Conservation (phyloP, 2,329 filamentous ascomycete genomes). For the Sporothrix protearum region DNA sequence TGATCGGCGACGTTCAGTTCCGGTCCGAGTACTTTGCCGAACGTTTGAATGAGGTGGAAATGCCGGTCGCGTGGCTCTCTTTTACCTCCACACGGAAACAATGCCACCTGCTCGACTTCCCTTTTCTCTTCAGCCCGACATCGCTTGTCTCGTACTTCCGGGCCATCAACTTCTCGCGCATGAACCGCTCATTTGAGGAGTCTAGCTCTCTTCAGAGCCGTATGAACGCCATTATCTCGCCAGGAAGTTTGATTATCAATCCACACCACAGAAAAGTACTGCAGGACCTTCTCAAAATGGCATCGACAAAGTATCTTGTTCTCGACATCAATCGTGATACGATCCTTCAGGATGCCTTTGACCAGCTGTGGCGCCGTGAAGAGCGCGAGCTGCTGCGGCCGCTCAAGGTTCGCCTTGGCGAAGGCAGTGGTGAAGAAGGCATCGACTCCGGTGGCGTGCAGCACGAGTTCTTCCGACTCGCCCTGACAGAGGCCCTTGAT, state of each 20-base stretch:
- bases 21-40: slow-evolving; percentile 72
- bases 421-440: slow-evolving; percentile 79
- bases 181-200: slow-evolving; percentile 75
- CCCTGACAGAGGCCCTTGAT: slow-evolving; percentile 74
- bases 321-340: slow-evolving; percentile 64
- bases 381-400: slow-evolving; percentile 77
- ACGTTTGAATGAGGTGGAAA: slow-evolving; percentile 68
- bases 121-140: slow-evolving; percentile 72
- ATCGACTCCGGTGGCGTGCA: slow-evolving; percentile 93
- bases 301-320: slow-evolving; percentile 67
- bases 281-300: slow-evolving; percentile 60
- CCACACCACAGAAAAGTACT: slow-evolving; percentile 59
- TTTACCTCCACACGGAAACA: slow-evolving; percentile 59
- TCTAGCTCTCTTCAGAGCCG: slow-evolving; percentile 56
- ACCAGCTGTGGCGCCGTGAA: slow-evolving; percentile 86
- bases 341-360: slow-evolving; percentile 69
- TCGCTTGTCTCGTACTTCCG: slow-evolving; percentile 80
- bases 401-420: slow-evolving; percentile 81
- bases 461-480: slow-evolving; percentile 89
- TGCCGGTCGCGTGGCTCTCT: slow-evolving; percentile 68
- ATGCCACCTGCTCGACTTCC: slow-evolving; percentile 73
- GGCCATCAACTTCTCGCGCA: slow-evolving; percentile 78
- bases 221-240: slow-evolving; percentile 54
- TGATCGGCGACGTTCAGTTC: slow-evolving; percentile 67
- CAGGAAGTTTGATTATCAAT: slow-evolving; percentile 54